A percentile compares a stretch with the other conserved stretches of the same genome.
Evolutionary conservation across 1,284 basidiomycete genomes (phyloP).

Genomic region (Boletellus deceptivus): DNA sequence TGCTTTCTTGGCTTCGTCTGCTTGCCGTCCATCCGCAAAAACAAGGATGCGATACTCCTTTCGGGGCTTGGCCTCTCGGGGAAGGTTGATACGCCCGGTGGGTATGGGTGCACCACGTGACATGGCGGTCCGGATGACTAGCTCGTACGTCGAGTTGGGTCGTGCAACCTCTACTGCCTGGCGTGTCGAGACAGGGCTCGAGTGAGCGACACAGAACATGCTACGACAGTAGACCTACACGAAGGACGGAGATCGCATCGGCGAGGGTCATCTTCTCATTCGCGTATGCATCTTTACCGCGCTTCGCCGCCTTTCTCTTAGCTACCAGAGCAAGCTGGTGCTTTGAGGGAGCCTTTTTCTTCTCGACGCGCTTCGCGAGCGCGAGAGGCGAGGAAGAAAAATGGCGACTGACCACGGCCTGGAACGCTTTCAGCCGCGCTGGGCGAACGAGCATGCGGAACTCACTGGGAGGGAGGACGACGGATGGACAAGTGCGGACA

Average conservation of each 20-base stretch:
- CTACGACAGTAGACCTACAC: constrained; percentile 45
- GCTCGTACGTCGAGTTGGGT: constrained; percentile 74
- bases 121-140: constrained; percentile 78
- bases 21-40: constrained; percentile 79
- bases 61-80: constrained; percentile 71
- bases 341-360: constrained; percentile 58
- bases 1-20: constrained; percentile 75
- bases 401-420: constrained; percentile 29
- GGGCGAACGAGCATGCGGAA: neutral
- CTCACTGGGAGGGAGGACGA: constrained; percentile 37
- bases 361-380: constrained; percentile 46
- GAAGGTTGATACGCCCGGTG: constrained; percentile 72
- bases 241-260: constrained; percentile 65
- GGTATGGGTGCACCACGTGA: constrained; percentile 74
- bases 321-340: constrained; percentile 57
- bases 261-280: constrained; percentile 60
- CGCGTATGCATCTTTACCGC: constrained; percentile 47
- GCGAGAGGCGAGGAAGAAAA: constrained; percentile 51
- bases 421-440: neutral
- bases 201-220: constrained; percentile 5
- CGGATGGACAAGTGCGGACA: constrained; percentile 19
- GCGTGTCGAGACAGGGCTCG: neutral
- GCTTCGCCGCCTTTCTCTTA: constrained; percentile 34
- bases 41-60: constrained; percentile 78
- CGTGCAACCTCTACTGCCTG: constrained; percentile 80